A percentile compares a stretch with the other conserved stretches of the same genome.
Conservation (phyloP, 139 green algal species). For the Chlorella sp. region DNA sequence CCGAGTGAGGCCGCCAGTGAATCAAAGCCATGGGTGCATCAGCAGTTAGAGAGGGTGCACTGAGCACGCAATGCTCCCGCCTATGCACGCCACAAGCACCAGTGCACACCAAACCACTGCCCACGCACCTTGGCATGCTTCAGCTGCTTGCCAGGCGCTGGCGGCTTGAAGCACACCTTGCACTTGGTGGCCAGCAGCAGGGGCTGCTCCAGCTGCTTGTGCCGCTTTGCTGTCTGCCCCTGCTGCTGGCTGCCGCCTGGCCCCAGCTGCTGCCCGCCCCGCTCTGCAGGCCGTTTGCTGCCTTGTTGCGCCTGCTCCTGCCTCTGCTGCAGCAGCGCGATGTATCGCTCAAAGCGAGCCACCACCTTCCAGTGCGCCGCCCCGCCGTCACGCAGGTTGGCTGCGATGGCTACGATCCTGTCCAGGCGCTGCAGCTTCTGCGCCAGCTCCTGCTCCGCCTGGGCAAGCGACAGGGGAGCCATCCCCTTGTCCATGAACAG, state of each 20-base stretch:
- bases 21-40: background rate
- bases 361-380: background rate
- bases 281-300: background rate
- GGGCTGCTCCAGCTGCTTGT: background rate
- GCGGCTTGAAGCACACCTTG: background rate
- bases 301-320: background rate
- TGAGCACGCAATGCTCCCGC: too few species aligned
- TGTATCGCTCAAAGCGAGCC: background rate
- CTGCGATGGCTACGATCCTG: background rate
- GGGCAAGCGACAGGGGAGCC: background rate
- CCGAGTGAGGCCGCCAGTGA: background rate
- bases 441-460: background rate
- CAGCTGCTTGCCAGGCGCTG: background rate
- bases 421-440: background rate
- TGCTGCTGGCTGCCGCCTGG: background rate
- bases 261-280: background rate
- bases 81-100: background rate
- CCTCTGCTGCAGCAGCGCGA: background rate
- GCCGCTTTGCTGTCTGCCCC: too few species aligned
- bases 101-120: background rate
- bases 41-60: too few species aligned
- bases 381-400: background rate
- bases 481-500: too few species aligned
- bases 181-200: background rate
- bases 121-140: background rate